These are phyloP conservation scores for Excoecaria cochinchinensis DNA, from an alignment of 345 rosid species.

Conservation along the genomic window DNA sequence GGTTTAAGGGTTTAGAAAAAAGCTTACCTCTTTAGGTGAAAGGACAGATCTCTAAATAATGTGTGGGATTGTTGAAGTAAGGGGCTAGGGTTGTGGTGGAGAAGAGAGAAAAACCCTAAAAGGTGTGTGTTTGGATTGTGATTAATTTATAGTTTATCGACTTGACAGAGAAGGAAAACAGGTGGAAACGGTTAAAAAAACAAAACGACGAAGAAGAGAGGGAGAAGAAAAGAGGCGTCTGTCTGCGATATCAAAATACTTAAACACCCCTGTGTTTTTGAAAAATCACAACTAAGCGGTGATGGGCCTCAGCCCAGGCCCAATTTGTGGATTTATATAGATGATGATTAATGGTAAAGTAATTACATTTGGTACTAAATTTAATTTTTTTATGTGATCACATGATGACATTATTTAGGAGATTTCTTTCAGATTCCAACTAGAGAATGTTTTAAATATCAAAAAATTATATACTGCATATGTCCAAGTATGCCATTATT, in stretches of 20 bases:
- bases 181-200: not conserved
- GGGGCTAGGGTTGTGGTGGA: slow-evolving; percentile 15
- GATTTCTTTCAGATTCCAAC: no score
- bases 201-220: not conserved
- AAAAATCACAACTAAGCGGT: not conserved
- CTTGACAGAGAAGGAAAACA: not conserved
- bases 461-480: no score
- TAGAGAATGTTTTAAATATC: no score
- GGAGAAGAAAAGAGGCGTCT: slow-evolving; percentile 8
- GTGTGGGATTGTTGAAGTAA: not conserved
- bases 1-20: slow-evolving; percentile 2
- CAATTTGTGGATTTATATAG: no score
- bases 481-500: no score
- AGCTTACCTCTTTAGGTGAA: slow-evolving; percentile 25
- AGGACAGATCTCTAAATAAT: slow-evolving; percentile 16
- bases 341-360: no score
- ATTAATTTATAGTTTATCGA: slow-evolving; percentile 20
- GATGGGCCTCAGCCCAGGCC: not conserved
- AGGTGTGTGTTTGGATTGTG: not conserved
- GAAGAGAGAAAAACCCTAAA: slow-evolving; percentile 8
- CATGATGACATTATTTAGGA: no score
- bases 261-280: not conserved
- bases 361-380: no score
- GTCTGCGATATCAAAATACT: not conserved
- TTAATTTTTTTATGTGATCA: no score